Percentiles rank a stretch among this genome's conserved stretches.
Evolutionary conservation across 1,284 basidiomycete species (phyloP).

Genomic region (Cerrena zonata): DNA sequence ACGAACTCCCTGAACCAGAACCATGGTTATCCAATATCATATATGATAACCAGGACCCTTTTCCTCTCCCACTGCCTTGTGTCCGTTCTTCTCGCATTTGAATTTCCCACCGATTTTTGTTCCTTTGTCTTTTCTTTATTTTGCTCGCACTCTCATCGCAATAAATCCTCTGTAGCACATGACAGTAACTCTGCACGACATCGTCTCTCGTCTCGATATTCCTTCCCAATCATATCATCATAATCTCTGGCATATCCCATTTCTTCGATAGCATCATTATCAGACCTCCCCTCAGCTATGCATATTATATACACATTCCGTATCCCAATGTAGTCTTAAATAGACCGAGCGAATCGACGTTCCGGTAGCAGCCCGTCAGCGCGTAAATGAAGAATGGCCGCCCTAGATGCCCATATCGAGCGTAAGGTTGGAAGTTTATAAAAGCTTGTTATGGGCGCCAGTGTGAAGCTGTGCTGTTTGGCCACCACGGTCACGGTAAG

Average conservation of each 20-base stretch:
- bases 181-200: not conserved
- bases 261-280: not conserved
- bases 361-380: no score
- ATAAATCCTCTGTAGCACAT: slow-evolving; percentile 1
- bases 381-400: no score
- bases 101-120: not conserved
- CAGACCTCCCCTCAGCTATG: not conserved
- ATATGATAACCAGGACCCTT: not conserved
- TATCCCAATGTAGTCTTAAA: not conserved
- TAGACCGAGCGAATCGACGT: not conserved
- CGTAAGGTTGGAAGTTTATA: no score
- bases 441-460: not conserved
- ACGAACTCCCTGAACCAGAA: not conserved
- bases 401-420: no score
- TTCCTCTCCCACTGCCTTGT: not conserved
- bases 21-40: not conserved
- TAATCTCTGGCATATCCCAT: not conserved
- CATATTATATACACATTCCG: not conserved
- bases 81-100: not conserved
- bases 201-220: slow-evolving; percentile 1
- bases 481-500: no score
- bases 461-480: not conserved
- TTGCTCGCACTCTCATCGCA: not conserved
- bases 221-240: not conserved
- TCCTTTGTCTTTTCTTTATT: not conserved